Percentiles rank a stretch among this genome's conserved stretches.
phyloP scores from a whole-genome alignment of 345 rosid species.

The Hibiscus trionum region DNA sequence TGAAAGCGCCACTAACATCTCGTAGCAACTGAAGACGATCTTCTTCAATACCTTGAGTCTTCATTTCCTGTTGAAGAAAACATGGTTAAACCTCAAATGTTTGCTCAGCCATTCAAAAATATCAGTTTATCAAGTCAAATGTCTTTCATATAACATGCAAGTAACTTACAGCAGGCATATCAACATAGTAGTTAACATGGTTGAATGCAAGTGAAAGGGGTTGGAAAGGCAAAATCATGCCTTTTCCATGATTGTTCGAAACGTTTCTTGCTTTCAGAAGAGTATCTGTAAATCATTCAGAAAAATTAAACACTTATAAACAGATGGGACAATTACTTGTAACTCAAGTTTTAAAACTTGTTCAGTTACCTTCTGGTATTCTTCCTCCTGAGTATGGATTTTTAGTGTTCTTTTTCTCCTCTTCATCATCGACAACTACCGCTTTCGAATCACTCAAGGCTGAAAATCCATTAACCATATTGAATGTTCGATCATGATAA shows the following conservation, averaged over 20 bases:
- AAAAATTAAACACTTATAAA: not conserved
- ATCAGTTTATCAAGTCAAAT: not conserved
- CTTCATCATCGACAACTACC: constrained; percentile 41
- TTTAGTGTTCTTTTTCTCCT: constrained; percentile 15
- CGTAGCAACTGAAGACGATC: constrained; percentile 51
- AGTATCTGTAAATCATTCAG: constrained; percentile 42
- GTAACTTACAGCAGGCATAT: constrained; percentile 66
- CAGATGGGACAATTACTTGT: not conserved
- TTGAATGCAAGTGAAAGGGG: constrained; percentile 70
- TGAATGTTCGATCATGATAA: not conserved
- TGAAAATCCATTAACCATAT: constrained; percentile 20
- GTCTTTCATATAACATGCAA: not conserved
- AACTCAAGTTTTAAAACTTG: not conserved
- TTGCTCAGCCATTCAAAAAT: not conserved
- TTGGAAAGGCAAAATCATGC: constrained; percentile 73
- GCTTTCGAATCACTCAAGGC: constrained; percentile 58
- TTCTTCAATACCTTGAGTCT: constrained; percentile 49
- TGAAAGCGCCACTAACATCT: constrained; percentile 67
- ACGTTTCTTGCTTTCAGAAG: constrained; percentile 38
- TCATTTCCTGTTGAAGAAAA: constrained; percentile 53
- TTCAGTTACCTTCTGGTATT: not conserved
- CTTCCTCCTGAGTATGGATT: not conserved
- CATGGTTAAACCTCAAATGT: not conserved
- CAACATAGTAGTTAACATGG: constrained; percentile 60
- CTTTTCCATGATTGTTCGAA: constrained; percentile 22